Conservation (phyloP, 306 rosid genomes). For the Aeschynomene evenia region DNA sequence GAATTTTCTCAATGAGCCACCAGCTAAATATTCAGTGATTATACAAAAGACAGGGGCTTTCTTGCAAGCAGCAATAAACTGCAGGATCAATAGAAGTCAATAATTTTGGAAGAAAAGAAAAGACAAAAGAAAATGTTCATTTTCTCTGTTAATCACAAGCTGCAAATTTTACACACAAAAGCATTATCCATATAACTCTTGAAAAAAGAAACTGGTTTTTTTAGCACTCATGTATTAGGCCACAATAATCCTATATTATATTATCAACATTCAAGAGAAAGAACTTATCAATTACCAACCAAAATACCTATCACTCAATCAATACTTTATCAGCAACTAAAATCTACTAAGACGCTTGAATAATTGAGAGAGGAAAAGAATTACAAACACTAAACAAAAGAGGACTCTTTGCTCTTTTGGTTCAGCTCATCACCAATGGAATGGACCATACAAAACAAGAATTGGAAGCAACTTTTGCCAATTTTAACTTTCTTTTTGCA, state of each 20-base stretch:
- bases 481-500: slow-evolving; percentile 17
- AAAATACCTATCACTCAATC: background rate
- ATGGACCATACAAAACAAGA: slow-evolving; percentile 6
- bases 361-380: slow-evolving; percentile 8
- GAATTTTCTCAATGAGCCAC: slow-evolving; percentile 82
- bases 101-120: background rate
- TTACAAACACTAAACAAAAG: background rate
- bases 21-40: slow-evolving; percentile 86
- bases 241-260: background rate
- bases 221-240: background rate
- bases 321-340: background rate
- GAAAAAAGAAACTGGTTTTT: background rate
- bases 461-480: slow-evolving; percentile 21
- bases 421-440: slow-evolving; percentile 11
- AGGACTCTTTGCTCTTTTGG: slow-evolving; percentile 15
- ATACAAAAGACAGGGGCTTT: slow-evolving; percentile 94
- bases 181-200: slow-evolving; percentile 7
- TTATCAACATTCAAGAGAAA: slow-evolving; percentile 13
- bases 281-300: slow-evolving; percentile 2
- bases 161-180: slow-evolving; percentile 1
- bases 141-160: background rate
- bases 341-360: background rate
- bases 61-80: slow-evolving; percentile 97
- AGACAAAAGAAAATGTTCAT: background rate
- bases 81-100: slow-evolving; percentile 38